Conservation (phyloP, 805 yeast species). For the Schizosaccharomyces lindneri region DNA sequence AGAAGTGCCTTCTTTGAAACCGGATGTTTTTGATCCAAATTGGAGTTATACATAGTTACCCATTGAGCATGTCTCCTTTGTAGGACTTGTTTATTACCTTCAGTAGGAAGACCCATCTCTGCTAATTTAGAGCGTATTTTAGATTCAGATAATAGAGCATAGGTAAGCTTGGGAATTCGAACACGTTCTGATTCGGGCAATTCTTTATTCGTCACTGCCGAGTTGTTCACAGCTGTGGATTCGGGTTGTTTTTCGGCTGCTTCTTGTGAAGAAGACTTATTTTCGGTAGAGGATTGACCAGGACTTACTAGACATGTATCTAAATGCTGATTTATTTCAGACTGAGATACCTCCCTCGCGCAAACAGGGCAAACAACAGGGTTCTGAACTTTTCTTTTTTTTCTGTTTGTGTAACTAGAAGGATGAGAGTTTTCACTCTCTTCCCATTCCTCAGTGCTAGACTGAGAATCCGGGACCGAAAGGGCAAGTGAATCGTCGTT, state of each 20-base stretch:
- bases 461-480: background rate
- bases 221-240: background rate
- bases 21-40: slow-evolving; percentile 48
- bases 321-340: background rate
- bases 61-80: slow-evolving; percentile 56
- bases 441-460: background rate
- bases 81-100: slow-evolving; percentile 38
- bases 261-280: background rate
- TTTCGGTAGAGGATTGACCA: background rate
- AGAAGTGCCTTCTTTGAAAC: slow-evolving; percentile 29
- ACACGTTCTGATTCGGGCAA: slow-evolving; percentile 14
- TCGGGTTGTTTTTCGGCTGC: background rate
- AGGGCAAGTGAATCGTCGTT: background rate
- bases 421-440: background rate
- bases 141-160: slow-evolving; percentile 29
- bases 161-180: slow-evolving; percentile 36
- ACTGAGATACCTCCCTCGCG: background rate
- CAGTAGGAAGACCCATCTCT: slow-evolving; percentile 28
- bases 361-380: background rate
- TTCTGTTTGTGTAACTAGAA: background rate
- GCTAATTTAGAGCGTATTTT: slow-evolving; percentile 37
- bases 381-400: background rate
- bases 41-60: slow-evolving; percentile 56
- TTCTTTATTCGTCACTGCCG: background rate
- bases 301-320: background rate